Base-by-base conservation (phyloP, 805 yeast species). In the Cyberlindnera maclurae region DNA sequence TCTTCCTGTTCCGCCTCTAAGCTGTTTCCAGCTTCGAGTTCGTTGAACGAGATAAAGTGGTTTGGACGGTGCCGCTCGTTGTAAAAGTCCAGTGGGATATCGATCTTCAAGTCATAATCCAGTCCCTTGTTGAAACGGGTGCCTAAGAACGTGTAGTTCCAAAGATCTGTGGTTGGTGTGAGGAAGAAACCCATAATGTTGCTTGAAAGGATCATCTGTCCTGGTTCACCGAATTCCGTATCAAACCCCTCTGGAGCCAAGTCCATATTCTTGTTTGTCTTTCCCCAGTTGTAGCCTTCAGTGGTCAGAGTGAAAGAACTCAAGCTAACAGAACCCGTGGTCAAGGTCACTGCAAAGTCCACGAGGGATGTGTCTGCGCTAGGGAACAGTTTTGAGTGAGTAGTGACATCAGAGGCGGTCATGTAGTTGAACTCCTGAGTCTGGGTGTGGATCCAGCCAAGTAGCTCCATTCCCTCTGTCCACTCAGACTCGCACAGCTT, bases 391-490 rank as follows among this genome's bases (percentile, higher is more conserved):
- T 65, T 54, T 5, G 68, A 45, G 39, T 79, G 82, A 0, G 77
- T 71, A 2, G 82, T 70, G 12, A 86, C 74, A 47, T 90, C 97
- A 27, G 70, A 62, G 0, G 96, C 78, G 5, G 82, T 65, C 64
- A 89, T 71, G 37, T 69, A 66, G 35, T 73, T 72, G 5, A 70
- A 47, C 29, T 84, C 95, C 15, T 73, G 75, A 1, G 82, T 70
- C 57, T 82, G 87, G 0, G 97, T 85, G 56, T 90, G 97, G n/a
- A 93, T 73, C 95, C 96, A 85, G 1, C 98, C 98, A 13, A 93
- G 59, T 5, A 93, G 73, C 52, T 87, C 89, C 27, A 86, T 58
- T 2, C 75, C 82, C n/a, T 68, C 65, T 10, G 73, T 50, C 33
- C 63, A 64, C 15, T 63, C 62, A 4, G 90, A 78, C 40, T 87